Conservation (phyloP, 495 filamentous ascomycete genomes). For the Aspergillus diversus region DNA sequence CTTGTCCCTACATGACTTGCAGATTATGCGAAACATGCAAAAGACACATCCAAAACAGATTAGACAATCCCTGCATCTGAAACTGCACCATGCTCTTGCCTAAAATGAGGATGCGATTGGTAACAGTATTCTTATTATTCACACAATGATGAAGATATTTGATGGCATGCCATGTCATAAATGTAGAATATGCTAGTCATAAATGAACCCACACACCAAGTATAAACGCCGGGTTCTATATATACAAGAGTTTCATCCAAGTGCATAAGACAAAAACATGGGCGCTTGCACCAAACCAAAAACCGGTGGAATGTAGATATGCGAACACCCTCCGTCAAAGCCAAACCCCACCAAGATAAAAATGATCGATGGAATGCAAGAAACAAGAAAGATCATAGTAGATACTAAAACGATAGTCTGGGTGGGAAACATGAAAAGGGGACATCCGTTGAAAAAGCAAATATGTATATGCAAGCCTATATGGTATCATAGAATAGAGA, state of each 20-base stretch:
- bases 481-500: slow-evolving; percentile 16
- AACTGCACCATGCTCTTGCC: too few relatives aligned
- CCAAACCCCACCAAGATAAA: not conserved
- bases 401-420: not conserved
- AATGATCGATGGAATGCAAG: not conserved
- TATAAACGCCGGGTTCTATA: slow-evolving; percentile 16
- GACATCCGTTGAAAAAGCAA: not conserved
- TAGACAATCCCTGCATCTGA: too few relatives aligned
- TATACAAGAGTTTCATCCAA: slow-evolving; percentile 3
- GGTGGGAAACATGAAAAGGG: not conserved
- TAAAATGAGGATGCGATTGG: too few relatives aligned
- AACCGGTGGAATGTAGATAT: not conserved
- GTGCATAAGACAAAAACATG: not conserved
- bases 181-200: slow-evolving; percentile 10
- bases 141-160: slow-evolving; percentile 2
- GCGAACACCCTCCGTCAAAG: not conserved
- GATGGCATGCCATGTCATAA: slow-evolving; percentile 8
- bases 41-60: too few relatives aligned
- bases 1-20: too few relatives aligned
- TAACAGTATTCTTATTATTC: not conserved
- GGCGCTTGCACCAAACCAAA: not conserved
- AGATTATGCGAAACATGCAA: too few relatives aligned
- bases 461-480: slow-evolving; percentile 11
- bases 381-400: slow-evolving; percentile 1
- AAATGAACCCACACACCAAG: slow-evolving; percentile 9